Percentiles rank a stretch among this genome's conserved stretches.
phyloP scores from a whole-genome alignment of 2,329 filamentous ascomycete species.

The Coniochaeta sp. region DNA sequence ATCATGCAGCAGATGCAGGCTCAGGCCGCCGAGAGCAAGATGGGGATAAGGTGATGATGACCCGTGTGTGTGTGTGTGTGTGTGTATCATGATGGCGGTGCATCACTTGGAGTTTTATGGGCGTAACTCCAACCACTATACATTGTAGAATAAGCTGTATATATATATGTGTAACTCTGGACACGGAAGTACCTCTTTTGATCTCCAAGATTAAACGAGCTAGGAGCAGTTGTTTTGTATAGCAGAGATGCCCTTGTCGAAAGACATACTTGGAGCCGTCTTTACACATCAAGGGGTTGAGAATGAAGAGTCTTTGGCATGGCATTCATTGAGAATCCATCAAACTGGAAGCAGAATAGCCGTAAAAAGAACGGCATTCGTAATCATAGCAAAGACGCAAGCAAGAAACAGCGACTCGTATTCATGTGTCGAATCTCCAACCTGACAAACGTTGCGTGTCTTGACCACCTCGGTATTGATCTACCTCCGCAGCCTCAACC shows the following conservation, averaged over 20 bases:
- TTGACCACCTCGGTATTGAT: background rate
- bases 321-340: background rate
- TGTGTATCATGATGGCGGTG: background rate
- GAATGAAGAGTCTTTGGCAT: background rate
- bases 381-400: background rate
- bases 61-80: too few relatives aligned
- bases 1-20: slow-evolving; percentile 14
- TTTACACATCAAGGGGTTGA: too few relatives aligned
- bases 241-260: too few relatives aligned
- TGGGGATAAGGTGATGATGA: background rate
- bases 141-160: background rate
- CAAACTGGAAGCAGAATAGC: background rate
- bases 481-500: background rate
- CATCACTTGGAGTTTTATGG: background rate
- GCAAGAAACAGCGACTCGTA: background rate
- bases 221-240: too few relatives aligned
- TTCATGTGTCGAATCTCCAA: background rate
- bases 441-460: background rate
- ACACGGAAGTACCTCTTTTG: background rate
- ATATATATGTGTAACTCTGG: background rate
- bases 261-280: too few relatives aligned
- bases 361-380: background rate
- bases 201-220: too few relatives aligned
- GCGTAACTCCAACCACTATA: background rate
- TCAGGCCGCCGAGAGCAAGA: slow-evolving; percentile 20